phyloP scores from a whole-genome alignment of 306 rosid species.

The Begonia loranthoides region DNA sequence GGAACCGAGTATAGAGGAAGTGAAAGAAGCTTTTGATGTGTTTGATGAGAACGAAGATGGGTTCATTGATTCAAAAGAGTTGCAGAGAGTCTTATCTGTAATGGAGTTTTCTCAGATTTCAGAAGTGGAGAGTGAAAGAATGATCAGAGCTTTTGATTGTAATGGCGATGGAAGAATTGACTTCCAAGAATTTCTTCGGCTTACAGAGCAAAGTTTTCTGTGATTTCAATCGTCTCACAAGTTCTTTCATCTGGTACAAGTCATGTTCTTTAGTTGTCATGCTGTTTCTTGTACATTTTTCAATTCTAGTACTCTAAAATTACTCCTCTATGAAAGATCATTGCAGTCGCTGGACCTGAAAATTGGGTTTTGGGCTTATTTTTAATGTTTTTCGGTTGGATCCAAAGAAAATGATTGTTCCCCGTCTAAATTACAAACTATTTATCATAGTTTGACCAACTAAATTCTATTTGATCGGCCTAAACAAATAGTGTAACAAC shows the following conservation, averaged over 20 bases:
- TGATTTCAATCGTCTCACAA: slow-evolving; percentile 3
- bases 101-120: slow-evolving; percentile 24
- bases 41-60: slow-evolving; percentile 41
- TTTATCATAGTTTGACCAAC: no score
- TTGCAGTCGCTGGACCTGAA: no score
- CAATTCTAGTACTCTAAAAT: no score
- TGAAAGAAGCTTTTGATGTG: slow-evolving; percentile 30
- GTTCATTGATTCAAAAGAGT: slow-evolving; percentile 35
- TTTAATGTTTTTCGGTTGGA: no score
- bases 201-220: slow-evolving; percentile 20
- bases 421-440: no score
- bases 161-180: slow-evolving; percentile 37
- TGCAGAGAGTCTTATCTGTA: slow-evolving; percentile 17
- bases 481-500: no score
- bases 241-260: neutral
- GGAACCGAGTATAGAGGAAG: slow-evolving; percentile 28
- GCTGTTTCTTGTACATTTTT: no score
- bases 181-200: slow-evolving; percentile 27
- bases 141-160: slow-evolving; percentile 27
- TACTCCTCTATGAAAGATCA: no score
- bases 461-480: no score
- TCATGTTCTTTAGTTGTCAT: no score
- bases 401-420: no score
- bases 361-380: no score
- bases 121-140: slow-evolving; percentile 20